These are phyloP conservation scores for Globisporangium alternatum DNA, from an alignment of 352 stramenopile species.

Conservation along the genomic window DNA sequence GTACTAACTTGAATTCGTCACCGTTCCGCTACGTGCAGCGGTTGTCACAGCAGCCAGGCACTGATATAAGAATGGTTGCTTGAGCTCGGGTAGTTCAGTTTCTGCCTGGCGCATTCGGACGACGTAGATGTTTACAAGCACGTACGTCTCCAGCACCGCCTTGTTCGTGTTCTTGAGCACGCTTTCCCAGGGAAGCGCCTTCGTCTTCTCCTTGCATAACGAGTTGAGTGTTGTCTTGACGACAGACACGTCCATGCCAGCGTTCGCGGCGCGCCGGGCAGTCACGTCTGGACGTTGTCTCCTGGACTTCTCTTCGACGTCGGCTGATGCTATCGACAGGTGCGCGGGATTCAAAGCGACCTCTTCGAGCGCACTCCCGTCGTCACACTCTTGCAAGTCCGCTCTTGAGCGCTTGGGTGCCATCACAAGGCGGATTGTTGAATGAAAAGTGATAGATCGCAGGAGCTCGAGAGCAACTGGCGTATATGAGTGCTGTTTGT, in stretches of 20 bases:
- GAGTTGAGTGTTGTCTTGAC: too few relatives aligned
- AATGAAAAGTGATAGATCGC: too few relatives aligned
- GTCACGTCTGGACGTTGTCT: neutral
- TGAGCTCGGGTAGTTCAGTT: neutral
- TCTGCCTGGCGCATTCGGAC: neutral
- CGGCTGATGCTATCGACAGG: neutral
- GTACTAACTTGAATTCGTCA: neutral
- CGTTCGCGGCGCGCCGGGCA: neutral
- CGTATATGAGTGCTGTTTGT: too few relatives aligned
- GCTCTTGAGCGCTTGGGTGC: neutral
- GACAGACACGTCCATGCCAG: neutral
- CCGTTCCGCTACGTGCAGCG: neutral
- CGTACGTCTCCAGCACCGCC: conserved; percentile 7
- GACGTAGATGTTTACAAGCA: conserved; percentile 15
- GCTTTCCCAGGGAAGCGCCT: neutral
- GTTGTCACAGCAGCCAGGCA: neutral
- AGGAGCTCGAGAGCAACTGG: too few relatives aligned
- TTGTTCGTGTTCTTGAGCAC: conserved; percentile 14
- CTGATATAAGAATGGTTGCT: neutral
- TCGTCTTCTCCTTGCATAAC: too few relatives aligned
- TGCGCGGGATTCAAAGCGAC: neutral
- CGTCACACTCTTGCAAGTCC: neutral
- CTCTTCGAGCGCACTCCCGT: neutral
- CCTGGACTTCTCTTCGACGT: neutral
- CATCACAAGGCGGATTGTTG: too few relatives aligned